Percentiles rank a stretch among this genome's conserved stretches.
These are phyloP conservation scores for Solanum gracilifrons DNA, from an alignment of 257 asterid genomes.

Conservation along the genomic window DNA sequence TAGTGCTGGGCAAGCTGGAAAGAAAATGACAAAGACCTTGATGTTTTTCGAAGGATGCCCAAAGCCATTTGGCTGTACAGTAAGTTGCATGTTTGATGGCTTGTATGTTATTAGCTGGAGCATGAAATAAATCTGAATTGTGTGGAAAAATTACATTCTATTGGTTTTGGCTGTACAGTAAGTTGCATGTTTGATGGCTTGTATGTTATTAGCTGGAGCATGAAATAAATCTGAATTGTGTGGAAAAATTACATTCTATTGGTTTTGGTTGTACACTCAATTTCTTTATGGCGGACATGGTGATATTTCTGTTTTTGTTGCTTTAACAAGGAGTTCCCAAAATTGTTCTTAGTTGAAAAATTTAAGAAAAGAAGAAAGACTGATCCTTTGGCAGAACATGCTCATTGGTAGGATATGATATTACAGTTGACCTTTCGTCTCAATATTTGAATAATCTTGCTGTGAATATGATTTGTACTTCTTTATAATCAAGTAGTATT, in stretches of 20 bases:
- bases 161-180: conserved; percentile 27
- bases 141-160: not conserved
- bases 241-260: not conserved
- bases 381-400: not conserved
- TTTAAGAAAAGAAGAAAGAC: not conserved
- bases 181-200: conserved; percentile 15
- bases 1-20: conserved; percentile 64
- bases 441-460: not conserved
- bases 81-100: conserved; percentile 25
- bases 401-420: not conserved
- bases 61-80: conserved; percentile 91
- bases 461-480: not conserved
- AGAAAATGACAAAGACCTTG: conserved; percentile 70
- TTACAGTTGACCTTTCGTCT: not conserved
- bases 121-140: not conserved
- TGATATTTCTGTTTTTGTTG: not conserved
- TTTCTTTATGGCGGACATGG: not conserved
- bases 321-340: not conserved
- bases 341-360: not conserved
- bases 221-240: not conserved
- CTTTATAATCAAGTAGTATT: not conserved
- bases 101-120: not conserved
- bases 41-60: conserved; percentile 98
- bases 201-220: not conserved
- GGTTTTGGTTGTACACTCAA: not conserved